Conservation (phyloP, 1,284 basidiomycete genomes). For the Ganoderma leucocontextum region DNA sequence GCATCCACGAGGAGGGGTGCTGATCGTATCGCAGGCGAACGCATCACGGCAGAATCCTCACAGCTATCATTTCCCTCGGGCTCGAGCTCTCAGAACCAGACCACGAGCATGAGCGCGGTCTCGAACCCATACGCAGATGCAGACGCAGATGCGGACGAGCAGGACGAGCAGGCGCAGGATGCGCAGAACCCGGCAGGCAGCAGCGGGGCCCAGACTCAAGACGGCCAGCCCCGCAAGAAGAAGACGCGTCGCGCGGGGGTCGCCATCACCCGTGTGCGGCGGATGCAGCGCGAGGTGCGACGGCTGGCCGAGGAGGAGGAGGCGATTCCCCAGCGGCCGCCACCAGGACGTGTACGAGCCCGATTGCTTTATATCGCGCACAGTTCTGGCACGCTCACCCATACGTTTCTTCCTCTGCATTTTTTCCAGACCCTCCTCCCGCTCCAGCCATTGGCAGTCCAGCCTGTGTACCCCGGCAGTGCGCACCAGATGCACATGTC, state of each 20-base stretch:
- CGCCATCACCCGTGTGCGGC: conserved; percentile 30
- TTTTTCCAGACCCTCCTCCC: conserved; percentile 11
- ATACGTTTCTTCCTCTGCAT: conserved; percentile 4
- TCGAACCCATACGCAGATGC: conserved; percentile 22
- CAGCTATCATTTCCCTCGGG: conserved; percentile 24
- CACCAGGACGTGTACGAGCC: conserved; percentile 25
- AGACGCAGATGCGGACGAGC: conserved; percentile 28
- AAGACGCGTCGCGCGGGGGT: conserved; percentile 32
- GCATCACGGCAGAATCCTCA: conserved; percentile 25
- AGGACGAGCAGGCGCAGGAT: conserved; percentile 20
- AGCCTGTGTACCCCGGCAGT: conserved; percentile 15
- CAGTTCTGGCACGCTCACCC: conserved; percentile 1
- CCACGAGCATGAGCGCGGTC: conserved; percentile 18
- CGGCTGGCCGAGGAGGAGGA: conserved; percentile 33
- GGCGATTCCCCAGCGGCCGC: conserved; percentile 22
- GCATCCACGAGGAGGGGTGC: conserved; percentile 30
- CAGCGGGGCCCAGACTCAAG: conserved; percentile 19
- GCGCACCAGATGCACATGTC: conserved; percentile 4
- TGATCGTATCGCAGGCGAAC: conserved; percentile 29
- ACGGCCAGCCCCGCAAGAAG: conserved; percentile 33
- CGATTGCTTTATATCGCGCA: conserved; percentile 12
- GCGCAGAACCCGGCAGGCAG: conserved; percentile 16
- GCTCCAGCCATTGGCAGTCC: conserved; percentile 19
- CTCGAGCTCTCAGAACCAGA: conserved; percentile 7
- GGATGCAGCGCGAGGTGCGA: conserved; percentile 32